phyloP scores from a whole-genome alignment of 2,329 filamentous ascomycete genomes.

The Fusarium xyrophilum region DNA sequence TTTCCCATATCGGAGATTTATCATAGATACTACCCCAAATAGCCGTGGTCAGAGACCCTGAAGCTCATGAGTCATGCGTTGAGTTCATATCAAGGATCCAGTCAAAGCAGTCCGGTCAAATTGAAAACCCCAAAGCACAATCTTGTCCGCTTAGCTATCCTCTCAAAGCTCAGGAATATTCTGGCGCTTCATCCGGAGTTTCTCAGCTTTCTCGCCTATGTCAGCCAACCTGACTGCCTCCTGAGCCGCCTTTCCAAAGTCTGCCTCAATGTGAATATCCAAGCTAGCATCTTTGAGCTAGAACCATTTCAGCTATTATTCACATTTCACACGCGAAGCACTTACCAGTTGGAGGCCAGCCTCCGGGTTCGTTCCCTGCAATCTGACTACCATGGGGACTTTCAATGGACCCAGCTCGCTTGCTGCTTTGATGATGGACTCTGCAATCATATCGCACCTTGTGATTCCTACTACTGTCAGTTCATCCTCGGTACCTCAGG shows the following conservation, averaged over 20 bases:
- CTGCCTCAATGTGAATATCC: constrained; percentile 49
- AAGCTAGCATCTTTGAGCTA: constrained; percentile 47
- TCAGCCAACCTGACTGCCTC: constrained; percentile 46
- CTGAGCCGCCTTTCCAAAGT: constrained; percentile 48
- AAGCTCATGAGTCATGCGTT: neutral
- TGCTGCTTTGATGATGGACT: constrained; percentile 55
- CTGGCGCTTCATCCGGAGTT: neutral
- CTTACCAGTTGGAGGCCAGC: constrained; percentile 51
- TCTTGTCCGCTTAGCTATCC: neutral
- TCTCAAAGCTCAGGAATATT: neutral
- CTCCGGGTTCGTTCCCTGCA: constrained; percentile 57
- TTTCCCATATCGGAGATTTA: neutral
- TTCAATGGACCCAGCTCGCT: constrained; percentile 46
- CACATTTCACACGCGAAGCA: neutral
- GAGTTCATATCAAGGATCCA: too few relatives aligned
- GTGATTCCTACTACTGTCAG: constrained; percentile 50
- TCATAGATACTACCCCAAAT: neutral
- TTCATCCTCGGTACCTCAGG: fast-evolving
- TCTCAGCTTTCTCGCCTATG: neutral
- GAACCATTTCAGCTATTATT: neutral
- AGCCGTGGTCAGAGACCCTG: too few relatives aligned
- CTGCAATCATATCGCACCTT: constrained; percentile 59
- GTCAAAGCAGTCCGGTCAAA: fast-evolving
- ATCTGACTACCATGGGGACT: constrained; percentile 54
- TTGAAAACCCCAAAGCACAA: fast-evolving